Evolutionary conservation across 257 asterid genomes (phyloP), one percentile per base, ranked within the genome.

Genomic region (Solanum piurae): DNA sequence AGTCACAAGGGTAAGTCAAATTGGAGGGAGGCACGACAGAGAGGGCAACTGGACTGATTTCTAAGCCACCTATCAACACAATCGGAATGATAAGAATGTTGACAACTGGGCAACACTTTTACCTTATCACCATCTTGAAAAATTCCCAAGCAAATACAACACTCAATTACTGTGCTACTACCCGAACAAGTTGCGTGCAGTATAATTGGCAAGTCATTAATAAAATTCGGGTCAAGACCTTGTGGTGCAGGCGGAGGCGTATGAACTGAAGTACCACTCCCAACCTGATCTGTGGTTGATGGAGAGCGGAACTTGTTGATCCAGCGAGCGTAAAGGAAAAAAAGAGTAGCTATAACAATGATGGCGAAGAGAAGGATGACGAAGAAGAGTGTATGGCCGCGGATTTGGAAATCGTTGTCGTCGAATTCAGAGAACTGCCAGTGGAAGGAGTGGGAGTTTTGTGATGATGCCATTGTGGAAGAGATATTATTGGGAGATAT

Each of bases 381-480:
- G 96, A 91, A 94, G 92, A 95, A 93, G 88, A 96, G 95, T 0
- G 98, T 91, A 25, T 92, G 94, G 82, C 98, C 96, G 4, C 92
- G 94, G 92, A 95, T 91, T 91, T 92, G 92, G 93, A 92, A 93
- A 87, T 91, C 92, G 88, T 87, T 86, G 95, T 95, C 98, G 93
- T 94, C 96, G 90, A 92, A 93, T 40, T 92, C 96, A n/a, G 94
- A 88, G 92, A 91, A 92, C 95, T 91, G 93, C 98, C 98, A 95
- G 69, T 92, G 94, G 91, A 95, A 92, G 5, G 94, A 44, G n/a
- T 89, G 90, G 79, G 95, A 34, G 7, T 86, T 89, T 58, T 86
- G 88, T 6, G 60, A 52, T 38, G 83, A 75, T 11, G 83, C 46
- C 83, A 75, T 38, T 18, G 12, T n/a, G 34, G 58, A 38, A 6